These are phyloP conservation scores for Hibiscus trionum DNA, from an alignment of 345 rosid species.

Conservation along the genomic window DNA sequence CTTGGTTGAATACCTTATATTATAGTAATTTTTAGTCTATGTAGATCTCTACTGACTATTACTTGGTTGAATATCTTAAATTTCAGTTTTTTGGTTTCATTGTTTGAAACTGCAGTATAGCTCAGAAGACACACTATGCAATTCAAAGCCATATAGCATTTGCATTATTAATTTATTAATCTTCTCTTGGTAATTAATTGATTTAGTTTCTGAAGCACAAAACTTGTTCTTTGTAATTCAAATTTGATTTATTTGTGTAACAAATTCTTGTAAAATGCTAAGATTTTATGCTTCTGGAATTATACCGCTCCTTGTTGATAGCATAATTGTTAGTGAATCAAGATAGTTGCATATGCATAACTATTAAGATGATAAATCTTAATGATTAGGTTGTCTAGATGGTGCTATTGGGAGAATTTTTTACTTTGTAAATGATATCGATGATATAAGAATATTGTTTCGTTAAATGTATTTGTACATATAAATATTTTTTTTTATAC, in stretches of 20 bases:
- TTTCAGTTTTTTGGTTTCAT: neutral
- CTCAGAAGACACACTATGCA: neutral
- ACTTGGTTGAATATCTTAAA: neutral
- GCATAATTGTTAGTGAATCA: no score
- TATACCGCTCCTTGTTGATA: no score
- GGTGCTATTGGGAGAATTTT: neutral
- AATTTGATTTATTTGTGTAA: no score
- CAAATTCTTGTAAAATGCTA: no score
- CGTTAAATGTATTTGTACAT: conserved; percentile 28
- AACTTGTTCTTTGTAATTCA: neutral
- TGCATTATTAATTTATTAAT: no score
- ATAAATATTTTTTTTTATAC: no score
- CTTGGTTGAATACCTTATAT: no score
- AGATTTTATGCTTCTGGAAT: no score
- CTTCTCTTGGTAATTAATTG: neutral
- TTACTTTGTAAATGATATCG: neutral
- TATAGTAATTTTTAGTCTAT: neutral
- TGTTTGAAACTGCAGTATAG: neutral
- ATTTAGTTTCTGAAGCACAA: neutral
- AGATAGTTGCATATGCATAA: no score
- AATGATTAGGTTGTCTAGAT: no score
- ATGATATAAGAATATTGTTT: neutral
- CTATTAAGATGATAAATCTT: no score
- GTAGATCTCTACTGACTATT: neutral
- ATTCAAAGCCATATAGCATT: neutral